Base-by-base conservation (phyloP, 2,329 filamentous ascomycete genomes). In the Cytospora paraplurivora region DNA sequence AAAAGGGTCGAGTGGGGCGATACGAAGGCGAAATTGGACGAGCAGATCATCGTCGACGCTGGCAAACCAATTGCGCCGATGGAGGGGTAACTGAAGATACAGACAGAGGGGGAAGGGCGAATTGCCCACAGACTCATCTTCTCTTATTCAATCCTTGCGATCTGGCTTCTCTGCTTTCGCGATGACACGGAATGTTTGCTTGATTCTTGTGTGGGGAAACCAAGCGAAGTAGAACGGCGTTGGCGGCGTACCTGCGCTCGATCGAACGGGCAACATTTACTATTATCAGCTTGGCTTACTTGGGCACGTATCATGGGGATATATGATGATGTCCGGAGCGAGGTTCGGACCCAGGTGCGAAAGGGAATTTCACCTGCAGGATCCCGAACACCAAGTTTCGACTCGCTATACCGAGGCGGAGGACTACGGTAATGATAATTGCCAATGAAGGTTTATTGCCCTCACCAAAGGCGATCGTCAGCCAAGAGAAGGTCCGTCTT, bases 1-100 rank as follows among this genome's bases (percentile, higher is more conserved):
- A 98, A 97, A 79, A 85, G 95, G 56, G 80, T 96, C 17, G 94
- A 98, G 73, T 81, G 84, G 68, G 86, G 85, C 50, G 80, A 87
- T 47, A 79, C 76, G 13, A 74, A 74, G 19, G 76, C 81, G 50
- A 76, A 74, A 64, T 75, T 89, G 56, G 87, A 90, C 69, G 80
- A 88, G 71, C 85, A 89, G 73, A 83, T 89, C 56, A 84, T 90
- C 62, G 86, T 90, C 51, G 85, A 90, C 54, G 84, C 80, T 0
- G 88, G 87, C 13, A 81, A 76, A 63, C 74, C 79, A 0, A 70
- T 76, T 3, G 66, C 71, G 38, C 76, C 77, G 6, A 70, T 73
- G 58, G 67, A 71, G 44, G 67, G 51, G 2, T 67, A 57, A 65
- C 51, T 21, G 11, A 47, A 21, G 44, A 21, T 3, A 19, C 10